Percentiles rank a stretch among this genome's conserved stretches.
Conservation (phyloP, 768 basidiomycete genomes). For the Tubosaeta sp. region DNA sequence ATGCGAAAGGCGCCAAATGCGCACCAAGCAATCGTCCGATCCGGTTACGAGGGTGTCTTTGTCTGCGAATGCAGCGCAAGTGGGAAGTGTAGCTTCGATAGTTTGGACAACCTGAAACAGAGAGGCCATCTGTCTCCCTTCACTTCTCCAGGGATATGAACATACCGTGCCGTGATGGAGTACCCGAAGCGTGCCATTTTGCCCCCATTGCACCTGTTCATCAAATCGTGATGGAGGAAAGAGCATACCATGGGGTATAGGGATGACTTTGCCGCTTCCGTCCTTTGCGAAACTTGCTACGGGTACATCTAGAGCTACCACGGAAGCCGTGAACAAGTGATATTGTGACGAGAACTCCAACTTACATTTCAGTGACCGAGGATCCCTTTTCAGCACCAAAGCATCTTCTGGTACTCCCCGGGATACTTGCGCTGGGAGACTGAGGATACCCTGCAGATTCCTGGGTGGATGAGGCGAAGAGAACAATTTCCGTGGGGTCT, state of each 20-base stretch:
- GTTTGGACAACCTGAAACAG: slow-evolving; percentile 61
- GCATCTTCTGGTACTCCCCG: slow-evolving; percentile 86
- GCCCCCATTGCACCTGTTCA: slow-evolving; percentile 69
- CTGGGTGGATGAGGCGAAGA: slow-evolving; percentile 68
- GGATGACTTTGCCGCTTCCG: slow-evolving; percentile 40
- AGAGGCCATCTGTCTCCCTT: slow-evolving; percentile 1
- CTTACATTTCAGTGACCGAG: slow-evolving; percentile 54
- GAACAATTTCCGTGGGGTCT: slow-evolving; percentile 89
- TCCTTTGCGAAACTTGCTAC: slow-evolving; percentile 50
- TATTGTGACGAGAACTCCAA: background rate
- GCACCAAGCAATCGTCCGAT: slow-evolving; percentile 74
- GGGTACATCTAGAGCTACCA: slow-evolving; percentile 38
- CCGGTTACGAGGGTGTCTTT: slow-evolving; percentile 72
- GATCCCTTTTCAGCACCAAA: slow-evolving; percentile 57
- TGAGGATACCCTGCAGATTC: slow-evolving; percentile 64
- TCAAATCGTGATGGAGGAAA: slow-evolving; percentile 56
- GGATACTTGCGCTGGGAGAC: slow-evolving; percentile 63
- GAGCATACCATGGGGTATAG: slow-evolving; percentile 57
- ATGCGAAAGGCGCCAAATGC: slow-evolving; percentile 68
- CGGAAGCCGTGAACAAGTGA: slow-evolving; percentile 16
- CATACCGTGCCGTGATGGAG: slow-evolving; percentile 59
- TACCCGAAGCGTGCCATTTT: slow-evolving; percentile 55
- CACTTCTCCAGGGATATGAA: background rate
- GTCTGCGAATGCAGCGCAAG: slow-evolving; percentile 78
- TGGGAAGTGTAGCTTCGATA: slow-evolving; percentile 68